These are phyloP conservation scores for Emericellopsis atlantica DNA, from an alignment of 2,329 filamentous ascomycete species.

Conservation along the genomic window DNA sequence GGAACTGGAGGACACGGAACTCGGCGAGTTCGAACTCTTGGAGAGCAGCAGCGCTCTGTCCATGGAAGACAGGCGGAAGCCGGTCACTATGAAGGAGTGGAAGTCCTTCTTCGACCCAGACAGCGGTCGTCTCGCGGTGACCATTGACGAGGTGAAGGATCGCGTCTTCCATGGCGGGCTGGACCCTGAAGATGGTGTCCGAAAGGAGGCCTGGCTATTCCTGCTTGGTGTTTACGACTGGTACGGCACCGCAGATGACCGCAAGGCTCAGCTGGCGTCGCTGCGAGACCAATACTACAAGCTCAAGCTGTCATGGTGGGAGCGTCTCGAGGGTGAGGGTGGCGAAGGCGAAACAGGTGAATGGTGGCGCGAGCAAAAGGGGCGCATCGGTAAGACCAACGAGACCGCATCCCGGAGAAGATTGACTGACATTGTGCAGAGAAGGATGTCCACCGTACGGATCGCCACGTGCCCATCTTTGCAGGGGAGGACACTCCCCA, in stretches of 20 bases:
- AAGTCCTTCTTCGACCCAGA: conserved; percentile 71
- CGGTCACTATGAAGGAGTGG: conserved; percentile 79
- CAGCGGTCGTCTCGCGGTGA: conserved; percentile 65
- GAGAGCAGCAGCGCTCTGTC: conserved; percentile 66
- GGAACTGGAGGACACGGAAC: conserved; percentile 86
- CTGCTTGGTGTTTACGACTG: conserved; percentile 85
- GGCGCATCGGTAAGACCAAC: conserved; percentile 66
- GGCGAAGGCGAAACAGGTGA: conserved; percentile 74
- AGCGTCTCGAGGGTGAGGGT: conserved; percentile 72
- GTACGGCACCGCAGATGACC: conserved; percentile 79
- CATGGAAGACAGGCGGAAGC: conserved; percentile 63
- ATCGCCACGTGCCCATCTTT: conserved; percentile 90
- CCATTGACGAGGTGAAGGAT: conserved; percentile 87
- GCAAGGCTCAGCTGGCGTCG: conserved; percentile 71
- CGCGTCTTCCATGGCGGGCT: conserved; percentile 93
- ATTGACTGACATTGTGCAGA: conserved; percentile 42
- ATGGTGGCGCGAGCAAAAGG: conserved; percentile 93
- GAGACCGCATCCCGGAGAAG: background rate
- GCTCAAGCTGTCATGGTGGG: conserved; percentile 94
- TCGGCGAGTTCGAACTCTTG: conserved; percentile 91
- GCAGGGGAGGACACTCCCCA: conserved; percentile 93
- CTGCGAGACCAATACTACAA: conserved; percentile 88
- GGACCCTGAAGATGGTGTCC: conserved; percentile 75
- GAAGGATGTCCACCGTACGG: conserved; percentile 96
- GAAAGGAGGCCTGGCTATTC: conserved; percentile 96